Base-by-base conservation (phyloP, 2,329 filamentous ascomycete species). In the Ophiostoma sp. region DNA sequence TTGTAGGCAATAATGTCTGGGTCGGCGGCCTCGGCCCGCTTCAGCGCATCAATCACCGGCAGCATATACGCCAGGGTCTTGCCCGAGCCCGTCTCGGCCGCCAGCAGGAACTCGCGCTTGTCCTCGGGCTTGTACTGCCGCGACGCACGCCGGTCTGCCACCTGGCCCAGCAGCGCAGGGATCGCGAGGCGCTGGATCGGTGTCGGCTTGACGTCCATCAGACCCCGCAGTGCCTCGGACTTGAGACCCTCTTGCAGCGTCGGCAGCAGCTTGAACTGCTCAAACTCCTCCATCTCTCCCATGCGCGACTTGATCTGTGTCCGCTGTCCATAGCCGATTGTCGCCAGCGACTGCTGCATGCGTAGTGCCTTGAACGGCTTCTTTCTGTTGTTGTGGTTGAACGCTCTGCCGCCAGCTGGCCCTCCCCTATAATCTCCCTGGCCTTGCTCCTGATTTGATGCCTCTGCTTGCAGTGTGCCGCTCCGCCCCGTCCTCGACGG, bases 11-110 rank as follows among this genome's bases (percentile, higher is more conserved):
- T 83, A 16, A 87, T 81, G 1, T 84, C 83, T 0, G 77, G 76
- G 71, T 93, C 89, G 12, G 80, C 77, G 0, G 82, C 81, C 75
- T 94, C 91, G 5, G 87, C 87, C 45, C 86, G 81, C 79, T 99
- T 99, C 74, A 99, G 78, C 8, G 91, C 90, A 78, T 99, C 88
- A 66, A 99, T 82, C 16, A 89, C 84, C 0, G 95, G 96, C 5
- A 97, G 79, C 5, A 98, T 81, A 76, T 99, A 99, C 8, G 95
- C 92, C 71, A 99, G 81, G 0, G 95, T 99, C 81, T 99, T 99
- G 70, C 95, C 95, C 0, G 95, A 98, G 12, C 95, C 95, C 0
- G 95, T 99, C 81, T 99, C 95, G 11, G 95, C 95, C 4, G 95
- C 95, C 65, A 99, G 83, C 12, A 99, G 83, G 75, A 92, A 97